Evolutionary conservation across 2,329 filamentous ascomycete species (phyloP), one percentile per base, ranked within the genome.

Genomic region (Graphium sp.): DNA sequence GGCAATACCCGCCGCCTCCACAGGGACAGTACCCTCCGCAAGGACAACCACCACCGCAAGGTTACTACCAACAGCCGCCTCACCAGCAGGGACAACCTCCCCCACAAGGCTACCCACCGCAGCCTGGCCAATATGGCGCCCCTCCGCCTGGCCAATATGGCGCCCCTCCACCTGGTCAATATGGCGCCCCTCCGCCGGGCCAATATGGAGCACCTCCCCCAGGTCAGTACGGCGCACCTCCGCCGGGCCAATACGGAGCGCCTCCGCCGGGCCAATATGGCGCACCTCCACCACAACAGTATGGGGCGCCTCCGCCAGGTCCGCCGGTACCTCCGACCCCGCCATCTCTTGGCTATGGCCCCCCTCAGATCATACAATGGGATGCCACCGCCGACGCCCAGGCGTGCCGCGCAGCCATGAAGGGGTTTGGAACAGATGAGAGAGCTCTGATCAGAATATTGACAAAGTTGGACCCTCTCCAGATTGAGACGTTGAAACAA

Each of bases 341-440:
- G 8, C 69, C 81, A 1, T 79, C 79, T 0, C 52, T 66, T 1
- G 85, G 85, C 20, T 94, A 93, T 43, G 71, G 72, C 3, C 64
- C 76, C 0, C 68, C 71, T 9, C 77, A 80, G 42, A 58, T 68
- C 25, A 77, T 81, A 24, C 61, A 68, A 18, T 75, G 64, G 60
- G 74, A 92, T 37, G 75, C 71, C 26, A 62, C 56, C 4, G 55
- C 59, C 9, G 74, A 89, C 40, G 78, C 82, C 0, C 68, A 83
- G 32, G 67, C 61, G 4, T 58, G 92, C 14, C 71, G 82, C 30
- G 66, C 66, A 39, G 82, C 87, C 3, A 93, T 94, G 83, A 93
- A 92, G 51, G 84, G 84, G 0, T 81, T 93, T 36, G 87, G 85
- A 19, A 94, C 85, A 0, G 73, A 95, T 42, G 85, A 94, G 49